Evolutionary conservation across 768 basidiomycete genomes (phyloP).

Genomic region (Candolleomyces aberdarensis): DNA sequence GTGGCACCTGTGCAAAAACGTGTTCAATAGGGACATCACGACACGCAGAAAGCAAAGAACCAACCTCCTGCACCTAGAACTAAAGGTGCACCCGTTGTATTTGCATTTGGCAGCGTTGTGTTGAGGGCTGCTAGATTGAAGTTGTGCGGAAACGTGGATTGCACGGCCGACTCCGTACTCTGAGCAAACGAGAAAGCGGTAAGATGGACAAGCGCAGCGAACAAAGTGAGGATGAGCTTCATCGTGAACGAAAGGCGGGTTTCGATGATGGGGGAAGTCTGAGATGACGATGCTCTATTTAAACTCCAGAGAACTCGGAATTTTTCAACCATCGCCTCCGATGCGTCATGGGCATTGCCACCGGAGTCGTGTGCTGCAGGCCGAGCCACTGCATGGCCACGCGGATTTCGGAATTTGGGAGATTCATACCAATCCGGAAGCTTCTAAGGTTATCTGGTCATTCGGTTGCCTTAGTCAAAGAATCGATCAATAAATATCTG

Average conservation of each 20-base stretch:
- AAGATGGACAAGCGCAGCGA: not conserved
- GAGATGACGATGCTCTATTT: too few relatives aligned
- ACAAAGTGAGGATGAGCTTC: too few relatives aligned
- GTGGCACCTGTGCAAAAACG: constrained; percentile 24
- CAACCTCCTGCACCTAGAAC: constrained; percentile 39
- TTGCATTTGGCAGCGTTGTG: constrained; percentile 35
- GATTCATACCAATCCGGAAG: too few relatives aligned
- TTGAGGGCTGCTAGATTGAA: constrained; percentile 47
- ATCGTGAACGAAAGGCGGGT: too few relatives aligned
- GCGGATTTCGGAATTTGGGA: too few relatives aligned
- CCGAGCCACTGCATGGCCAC: too few relatives aligned
- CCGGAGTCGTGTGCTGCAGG: too few relatives aligned
- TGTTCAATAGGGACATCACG: not conserved
- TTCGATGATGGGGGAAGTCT: too few relatives aligned
- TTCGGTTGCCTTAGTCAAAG: not conserved
- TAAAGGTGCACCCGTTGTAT: constrained; percentile 43
- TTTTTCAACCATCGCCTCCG: too few relatives aligned
- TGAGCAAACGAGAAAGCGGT: not conserved
- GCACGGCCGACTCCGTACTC: not conserved
- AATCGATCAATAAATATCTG: not conserved
- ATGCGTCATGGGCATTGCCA: too few relatives aligned
- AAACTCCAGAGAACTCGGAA: too few relatives aligned
- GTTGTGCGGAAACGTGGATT: constrained; percentile 24
- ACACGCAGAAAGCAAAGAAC: not conserved
- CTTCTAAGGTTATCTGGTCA: too few relatives aligned